Evolutionary conservation across 768 basidiomycete species (phyloP).

Genomic region (Termitomyces sp.): DNA sequence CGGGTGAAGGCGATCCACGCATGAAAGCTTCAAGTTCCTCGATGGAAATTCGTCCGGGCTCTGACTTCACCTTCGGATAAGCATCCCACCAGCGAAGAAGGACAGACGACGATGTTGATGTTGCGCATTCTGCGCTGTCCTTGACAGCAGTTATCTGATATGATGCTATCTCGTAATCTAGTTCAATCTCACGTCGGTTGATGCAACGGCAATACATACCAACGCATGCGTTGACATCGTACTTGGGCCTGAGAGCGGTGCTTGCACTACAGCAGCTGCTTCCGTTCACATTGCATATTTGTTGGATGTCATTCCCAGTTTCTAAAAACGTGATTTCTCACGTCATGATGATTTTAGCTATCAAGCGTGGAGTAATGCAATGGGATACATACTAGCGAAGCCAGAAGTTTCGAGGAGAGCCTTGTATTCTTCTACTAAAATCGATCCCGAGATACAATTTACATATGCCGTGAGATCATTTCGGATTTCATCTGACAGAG

Average conservation of each 20-base stretch:
- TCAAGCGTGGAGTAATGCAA: background rate
- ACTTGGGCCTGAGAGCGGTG: slow-evolving; percentile 7
- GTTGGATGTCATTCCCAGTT: slow-evolving; percentile 34
- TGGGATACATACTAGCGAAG: slow-evolving; percentile 27
- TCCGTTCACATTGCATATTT: slow-evolving; percentile 20
- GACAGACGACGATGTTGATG: slow-evolving; percentile 9
- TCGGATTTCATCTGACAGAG: slow-evolving; percentile 34
- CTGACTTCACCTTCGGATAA: slow-evolving; percentile 34
- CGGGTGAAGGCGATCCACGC: slow-evolving; percentile 7
- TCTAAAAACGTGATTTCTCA: slow-evolving; percentile 36
- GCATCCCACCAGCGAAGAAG: slow-evolving; percentile 50
- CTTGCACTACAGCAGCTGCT: background rate
- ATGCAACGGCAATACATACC: slow-evolving; percentile 22
- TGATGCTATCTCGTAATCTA: slow-evolving; percentile 24
- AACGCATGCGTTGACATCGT: slow-evolving; percentile 39
- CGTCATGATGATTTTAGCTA: background rate
- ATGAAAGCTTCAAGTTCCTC: slow-evolving; percentile 33
- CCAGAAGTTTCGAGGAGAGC: slow-evolving; percentile 31
- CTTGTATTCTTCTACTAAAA: slow-evolving; percentile 31
- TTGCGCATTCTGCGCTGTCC: slow-evolving; percentile 4
- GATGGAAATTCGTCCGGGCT: slow-evolving; percentile 23
- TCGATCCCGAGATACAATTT: slow-evolving; percentile 42
- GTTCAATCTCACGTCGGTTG: background rate
- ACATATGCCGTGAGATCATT: slow-evolving; percentile 35
- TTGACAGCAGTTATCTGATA: slow-evolving; percentile 44